phyloP scores from a whole-genome alignment of 129 eudicot genomes.

The Cynara cardunculus region DNA sequence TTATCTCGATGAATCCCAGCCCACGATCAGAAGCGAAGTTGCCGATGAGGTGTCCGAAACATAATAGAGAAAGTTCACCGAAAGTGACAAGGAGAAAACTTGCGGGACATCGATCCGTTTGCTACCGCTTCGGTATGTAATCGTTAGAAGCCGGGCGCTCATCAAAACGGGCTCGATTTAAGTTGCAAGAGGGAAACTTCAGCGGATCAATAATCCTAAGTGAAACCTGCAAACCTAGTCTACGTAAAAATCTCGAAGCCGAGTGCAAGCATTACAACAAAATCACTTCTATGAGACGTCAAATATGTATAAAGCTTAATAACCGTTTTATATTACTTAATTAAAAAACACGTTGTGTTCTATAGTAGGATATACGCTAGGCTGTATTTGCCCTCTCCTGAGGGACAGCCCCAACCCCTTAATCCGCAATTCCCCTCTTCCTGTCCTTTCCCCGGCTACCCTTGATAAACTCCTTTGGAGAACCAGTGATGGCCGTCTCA shows the following conservation, averaged over 20 bases:
- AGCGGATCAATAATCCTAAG: too few species aligned
- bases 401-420: too few species aligned
- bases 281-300: background rate
- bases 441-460: too few species aligned
- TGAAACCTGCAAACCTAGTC: too few species aligned
- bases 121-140: background rate
- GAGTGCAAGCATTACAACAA: background rate
- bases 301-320: background rate
- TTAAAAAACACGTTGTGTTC: background rate
- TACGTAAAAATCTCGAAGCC: background rate
- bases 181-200: background rate
- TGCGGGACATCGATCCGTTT: background rate
- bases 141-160: background rate
- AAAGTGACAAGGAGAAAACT: background rate
- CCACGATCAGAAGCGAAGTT: constrained; percentile 4
- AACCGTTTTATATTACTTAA: background rate
- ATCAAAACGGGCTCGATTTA: background rate
- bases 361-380: background rate
- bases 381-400: background rate
- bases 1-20: constrained; percentile 28
- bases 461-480: too few species aligned
- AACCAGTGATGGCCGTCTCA: too few species aligned
- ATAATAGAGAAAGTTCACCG: background rate
- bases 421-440: too few species aligned
- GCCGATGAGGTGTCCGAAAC: constrained; percentile 15